Base-by-base conservation (phyloP, 768 basidiomycete genomes). In the Xanthoconium stramineum region DNA sequence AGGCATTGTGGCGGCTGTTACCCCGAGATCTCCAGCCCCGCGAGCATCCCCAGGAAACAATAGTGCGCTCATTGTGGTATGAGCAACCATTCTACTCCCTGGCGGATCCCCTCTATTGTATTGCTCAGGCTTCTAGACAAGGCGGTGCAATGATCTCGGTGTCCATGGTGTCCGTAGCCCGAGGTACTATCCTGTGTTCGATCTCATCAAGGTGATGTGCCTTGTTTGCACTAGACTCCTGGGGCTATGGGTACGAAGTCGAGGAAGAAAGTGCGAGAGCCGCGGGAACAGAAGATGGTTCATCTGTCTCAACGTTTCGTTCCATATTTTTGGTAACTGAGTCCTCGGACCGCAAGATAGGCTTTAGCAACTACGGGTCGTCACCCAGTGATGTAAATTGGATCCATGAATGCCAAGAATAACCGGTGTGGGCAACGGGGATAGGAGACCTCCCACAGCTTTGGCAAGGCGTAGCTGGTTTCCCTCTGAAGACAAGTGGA, bases 401-500 rank as follows among this genome's bases (percentile, higher is more conserved):
- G 46, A 20, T 3, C 30, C 46, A 33, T 47, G 38, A 11, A 40
- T 30, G 19, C 46, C 45, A 28, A 39, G 42, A 43, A 49, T 49
- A 28, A 37, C 13, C 1, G 47, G 43, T 2, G 67, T 67, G 7
- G 65, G 62, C n/a, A 51, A 46, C 8, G 63, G 63, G 9, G 67
- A 68, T 28, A 73, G 58, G 3, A 74, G 60, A 7, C 65, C 61
- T 2, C 60, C 72, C 2, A 71, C 50, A 9, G 58, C 61, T 19
- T 47, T 60, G 17, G 69, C 69, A 7, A 72, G 53, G 6, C 52
- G 49, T 8, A 59, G 50, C 44, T 73, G 71, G 71, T 30, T 66
- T 61, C 57, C 63, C 40, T 70, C 65, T 3, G 59, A 54, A 50
- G 72, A 74, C 9, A 71, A 47, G 66, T 70, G 71, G 62, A 85